phyloP scores from a whole-genome alignment of 2,329 filamentous ascomycete genomes.

The Coniochaeta prunicola region DNA sequence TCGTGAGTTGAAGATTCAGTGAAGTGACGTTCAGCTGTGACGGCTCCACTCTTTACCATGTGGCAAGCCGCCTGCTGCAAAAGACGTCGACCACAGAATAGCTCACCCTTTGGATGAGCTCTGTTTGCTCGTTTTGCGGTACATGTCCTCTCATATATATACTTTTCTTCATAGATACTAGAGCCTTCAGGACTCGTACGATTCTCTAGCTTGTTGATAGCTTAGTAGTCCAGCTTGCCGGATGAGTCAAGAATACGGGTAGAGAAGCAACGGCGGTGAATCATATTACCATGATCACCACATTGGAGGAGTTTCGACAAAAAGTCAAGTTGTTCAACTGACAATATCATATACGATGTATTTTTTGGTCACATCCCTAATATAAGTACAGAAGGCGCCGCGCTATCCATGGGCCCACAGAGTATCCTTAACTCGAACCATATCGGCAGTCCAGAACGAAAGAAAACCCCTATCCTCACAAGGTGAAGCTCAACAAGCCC shows the following conservation, averaged over 20 bases:
- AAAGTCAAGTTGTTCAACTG: no score
- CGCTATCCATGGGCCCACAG: not conserved
- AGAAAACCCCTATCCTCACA: not conserved
- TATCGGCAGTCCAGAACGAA: not conserved
- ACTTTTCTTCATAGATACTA: no score
- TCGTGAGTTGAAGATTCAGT: no score
- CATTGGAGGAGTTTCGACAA: no score
- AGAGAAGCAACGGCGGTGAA: no score
- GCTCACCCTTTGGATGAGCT: not conserved
- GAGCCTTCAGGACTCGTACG: no score
- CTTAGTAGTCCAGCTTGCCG: no score
- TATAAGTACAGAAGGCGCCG: not conserved
- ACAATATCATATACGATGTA: not conserved
- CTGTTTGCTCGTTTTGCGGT: no score
- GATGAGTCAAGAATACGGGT: no score
- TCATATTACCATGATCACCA: no score
- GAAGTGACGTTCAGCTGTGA: not conserved
- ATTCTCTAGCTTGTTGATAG: no score
- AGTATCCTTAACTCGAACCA: not conserved
- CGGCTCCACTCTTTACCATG: not conserved
- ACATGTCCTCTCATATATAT: no score
- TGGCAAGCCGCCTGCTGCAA: not conserved
- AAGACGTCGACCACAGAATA: not conserved
- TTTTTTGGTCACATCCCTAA: not conserved
- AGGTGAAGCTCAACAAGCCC: not conserved